phyloP scores from a whole-genome alignment of 2,329 filamentous ascomycete genomes.

The Phialocephala sp. region DNA sequence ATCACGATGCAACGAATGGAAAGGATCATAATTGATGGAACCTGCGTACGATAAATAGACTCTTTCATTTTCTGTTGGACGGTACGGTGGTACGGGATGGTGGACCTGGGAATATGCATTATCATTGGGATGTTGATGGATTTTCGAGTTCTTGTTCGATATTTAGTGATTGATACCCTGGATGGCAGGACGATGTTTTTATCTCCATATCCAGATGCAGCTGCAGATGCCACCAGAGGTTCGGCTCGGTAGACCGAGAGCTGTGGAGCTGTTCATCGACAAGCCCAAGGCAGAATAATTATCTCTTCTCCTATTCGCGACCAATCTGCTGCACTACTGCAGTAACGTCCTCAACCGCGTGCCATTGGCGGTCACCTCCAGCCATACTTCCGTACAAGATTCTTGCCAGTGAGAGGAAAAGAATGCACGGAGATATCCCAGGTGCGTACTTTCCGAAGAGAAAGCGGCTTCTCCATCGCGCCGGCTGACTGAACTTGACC shows the following conservation, averaged over 20 bases:
- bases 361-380: no score
- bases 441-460: no score
- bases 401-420: no score
- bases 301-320: neutral
- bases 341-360: neutral
- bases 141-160: neutral
- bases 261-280: no score
- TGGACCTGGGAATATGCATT: neutral
- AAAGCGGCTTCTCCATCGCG: no score
- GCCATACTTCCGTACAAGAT: no score
- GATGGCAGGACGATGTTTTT: neutral
- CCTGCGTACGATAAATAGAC: conserved; percentile 7
- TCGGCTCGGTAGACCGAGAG: neutral
- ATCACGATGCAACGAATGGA: conserved; percentile 5
- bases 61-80: conserved; percentile 5
- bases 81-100: neutral
- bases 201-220: neutral
- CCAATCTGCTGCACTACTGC: neutral
- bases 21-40: conserved; percentile 2
- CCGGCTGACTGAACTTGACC: neutral
- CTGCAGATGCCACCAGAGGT: neutral
- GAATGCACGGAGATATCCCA: no score
- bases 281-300: neutral
- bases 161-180: conserved; percentile 1
- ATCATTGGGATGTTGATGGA: neutral